These are phyloP conservation scores for Euphorbia pulcherrima DNA, from an alignment of 345 rosid genomes.

Conservation along the genomic window DNA sequence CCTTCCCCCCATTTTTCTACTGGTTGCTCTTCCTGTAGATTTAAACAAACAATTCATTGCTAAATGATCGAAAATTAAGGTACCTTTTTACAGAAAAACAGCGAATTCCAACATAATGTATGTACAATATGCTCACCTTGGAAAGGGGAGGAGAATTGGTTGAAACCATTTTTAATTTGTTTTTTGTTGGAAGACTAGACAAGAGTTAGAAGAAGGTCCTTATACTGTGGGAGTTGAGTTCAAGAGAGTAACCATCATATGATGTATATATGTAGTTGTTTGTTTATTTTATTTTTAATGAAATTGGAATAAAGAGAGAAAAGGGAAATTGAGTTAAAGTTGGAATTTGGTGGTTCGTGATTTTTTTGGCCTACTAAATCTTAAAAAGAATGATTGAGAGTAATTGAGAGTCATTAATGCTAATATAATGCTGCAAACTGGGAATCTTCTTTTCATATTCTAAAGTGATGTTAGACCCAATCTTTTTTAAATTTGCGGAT, in stretches of 20 bases:
- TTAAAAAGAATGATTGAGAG: not conserved
- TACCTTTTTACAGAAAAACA: no score
- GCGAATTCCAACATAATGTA: no score
- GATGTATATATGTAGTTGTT: constrained; percentile 24
- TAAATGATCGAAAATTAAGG: not conserved
- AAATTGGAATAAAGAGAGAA: constrained; percentile 1
- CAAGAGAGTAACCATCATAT: not conserved
- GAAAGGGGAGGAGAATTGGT: constrained; percentile 38
- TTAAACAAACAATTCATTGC: not conserved
- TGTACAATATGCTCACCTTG: constrained; percentile 33
- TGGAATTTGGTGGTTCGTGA: not conserved
- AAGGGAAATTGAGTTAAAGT: not conserved
- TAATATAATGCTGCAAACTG: not conserved
- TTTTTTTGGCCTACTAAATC: not conserved
- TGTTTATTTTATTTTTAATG: not conserved
- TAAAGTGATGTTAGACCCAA: not conserved
- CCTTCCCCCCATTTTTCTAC: constrained; percentile 55
- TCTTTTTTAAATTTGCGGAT: no score
- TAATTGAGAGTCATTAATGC: no score
- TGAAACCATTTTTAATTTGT: constrained; percentile 47
- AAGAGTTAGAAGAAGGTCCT: not conserved
- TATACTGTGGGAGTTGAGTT: constrained; percentile 15
- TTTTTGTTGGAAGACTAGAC: not conserved
- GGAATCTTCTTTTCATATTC: not conserved
- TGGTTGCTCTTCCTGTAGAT: constrained; percentile 42